These are phyloP conservation scores for Cladosporium phlei DNA, from an alignment of 2,329 filamentous ascomycete genomes.

Conservation along the genomic window DNA sequence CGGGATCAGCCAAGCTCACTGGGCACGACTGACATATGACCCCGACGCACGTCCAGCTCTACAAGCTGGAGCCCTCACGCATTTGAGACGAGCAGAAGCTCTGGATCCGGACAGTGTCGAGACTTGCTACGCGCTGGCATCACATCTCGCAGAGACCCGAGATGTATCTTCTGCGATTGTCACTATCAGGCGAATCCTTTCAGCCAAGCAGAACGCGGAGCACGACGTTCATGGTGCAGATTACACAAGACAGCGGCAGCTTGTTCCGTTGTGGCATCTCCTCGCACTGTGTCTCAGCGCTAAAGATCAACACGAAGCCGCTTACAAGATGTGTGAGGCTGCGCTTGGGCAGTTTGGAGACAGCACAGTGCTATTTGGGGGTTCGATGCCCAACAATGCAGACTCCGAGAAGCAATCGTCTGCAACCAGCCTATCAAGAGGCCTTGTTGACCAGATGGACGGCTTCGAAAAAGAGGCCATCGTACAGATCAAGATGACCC, in stretches of 20 bases:
- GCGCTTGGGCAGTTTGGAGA: slow-evolving; percentile 86
- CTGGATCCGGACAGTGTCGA: slow-evolving; percentile 56
- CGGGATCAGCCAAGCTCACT: slow-evolving; percentile 79
- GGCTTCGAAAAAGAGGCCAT: slow-evolving; percentile 79
- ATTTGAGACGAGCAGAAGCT: slow-evolving; percentile 55
- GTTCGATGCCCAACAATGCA: slow-evolving; percentile 6
- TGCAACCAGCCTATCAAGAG: slow-evolving; percentile 30
- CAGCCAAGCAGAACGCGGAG: slow-evolving; percentile 38
- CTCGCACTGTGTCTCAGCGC: slow-evolving; percentile 80
- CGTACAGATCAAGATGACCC: slow-evolving; percentile 93
- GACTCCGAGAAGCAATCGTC: slow-evolving; percentile 17
- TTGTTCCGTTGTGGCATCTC: slow-evolving; percentile 88
- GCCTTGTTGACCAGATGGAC: slow-evolving; percentile 73
- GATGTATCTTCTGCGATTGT: slow-evolving; percentile 78
- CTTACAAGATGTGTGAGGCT: slow-evolving; percentile 77
- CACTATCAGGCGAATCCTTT: slow-evolving; percentile 66
- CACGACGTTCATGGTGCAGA: slow-evolving; percentile 13
- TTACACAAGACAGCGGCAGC: slow-evolving; percentile 35
- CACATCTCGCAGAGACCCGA: slow-evolving; percentile 83
- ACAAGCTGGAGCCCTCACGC: slow-evolving; percentile 71
- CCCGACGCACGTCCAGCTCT: slow-evolving; percentile 65
- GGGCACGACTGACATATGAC: slow-evolving; percentile 77
- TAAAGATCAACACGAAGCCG: slow-evolving; percentile 76
- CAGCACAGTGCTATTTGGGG: slow-evolving; percentile 54
- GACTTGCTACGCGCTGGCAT: slow-evolving; percentile 71